Base-by-base conservation (phyloP, 768 basidiomycete species). In the Coprinopsis sp. region DNA sequence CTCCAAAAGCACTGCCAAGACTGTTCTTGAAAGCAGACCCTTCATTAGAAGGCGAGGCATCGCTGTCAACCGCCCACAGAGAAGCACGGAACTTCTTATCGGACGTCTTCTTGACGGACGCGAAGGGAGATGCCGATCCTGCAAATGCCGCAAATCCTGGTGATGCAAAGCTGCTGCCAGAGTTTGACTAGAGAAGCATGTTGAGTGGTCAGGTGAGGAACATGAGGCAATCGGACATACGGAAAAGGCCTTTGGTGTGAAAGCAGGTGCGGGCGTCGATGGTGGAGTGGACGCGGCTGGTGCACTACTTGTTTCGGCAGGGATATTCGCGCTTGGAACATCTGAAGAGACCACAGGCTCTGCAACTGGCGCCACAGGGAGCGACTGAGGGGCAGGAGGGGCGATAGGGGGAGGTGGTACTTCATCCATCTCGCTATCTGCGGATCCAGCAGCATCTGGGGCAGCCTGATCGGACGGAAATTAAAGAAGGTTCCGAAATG, bases 101-200 rank as follows among this genome's bases (percentile, higher is more conserved):
- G 24, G 18, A 4, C 7, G 54, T 44, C 34, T 55, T 55, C 29
- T 47, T 50, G 16, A 54, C 12, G 16, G 61, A 46, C 21, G 62
- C 56, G 43, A 67, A 69, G 21, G 67, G 62, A 8, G 66, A 65
- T 1, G 59, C 49, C 1, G 67, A 60, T 12, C 65, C 63, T 5
- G 64, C 65, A 40, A 67, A 69, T 4, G 60, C 58, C 12, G 67
- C 64, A 39, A 65, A 65, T 6, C 58, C 62, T 14, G 57, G 47
- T 16, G 57, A 54, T 18, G 58, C 41, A 27, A 43, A 52, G n/a
- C n/a, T n/a, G n/a, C n/a, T n/a, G n/a, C n/a, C n/a, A 6, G 52
- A 33, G 24, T n/a, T 31, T 30, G 37, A 39, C 37, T 39, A 23
- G 8, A 21, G 37, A 21, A 19, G 22, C 16, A 23, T 39, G 37